A percentile compares a stretch with the other conserved stretches of the same genome.
These are phyloP conservation scores for Lolium multiflorum DNA, from an alignment of 176 grass and related monocot species.

Conservation along the genomic window DNA sequence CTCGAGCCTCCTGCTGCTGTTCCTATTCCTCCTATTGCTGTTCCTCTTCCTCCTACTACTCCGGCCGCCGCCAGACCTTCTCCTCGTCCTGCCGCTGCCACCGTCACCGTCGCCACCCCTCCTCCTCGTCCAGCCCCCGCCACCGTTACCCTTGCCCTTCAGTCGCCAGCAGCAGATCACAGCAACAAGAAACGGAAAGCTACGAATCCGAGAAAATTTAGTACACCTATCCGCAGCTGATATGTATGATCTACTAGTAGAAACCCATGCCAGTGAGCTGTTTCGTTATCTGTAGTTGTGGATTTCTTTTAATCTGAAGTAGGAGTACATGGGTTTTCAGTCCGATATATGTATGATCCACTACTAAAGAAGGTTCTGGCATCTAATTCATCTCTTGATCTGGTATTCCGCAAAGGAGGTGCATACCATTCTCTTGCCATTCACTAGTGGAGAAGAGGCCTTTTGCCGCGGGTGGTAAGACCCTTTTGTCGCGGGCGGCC, in stretches of 20 bases:
- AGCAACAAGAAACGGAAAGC: constrained; percentile 19
- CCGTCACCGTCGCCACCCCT: background rate
- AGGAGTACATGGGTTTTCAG: no score
- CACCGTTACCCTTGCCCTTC: background rate
- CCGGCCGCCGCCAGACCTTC: background rate
- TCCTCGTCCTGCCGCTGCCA: background rate
- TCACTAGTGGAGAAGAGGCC: no score
- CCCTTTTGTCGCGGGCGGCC: no score
- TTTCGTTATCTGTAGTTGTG: no score
- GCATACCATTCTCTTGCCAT: no score
- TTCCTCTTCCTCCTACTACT: background rate
- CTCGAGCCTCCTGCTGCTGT: background rate
- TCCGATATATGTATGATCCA: no score
- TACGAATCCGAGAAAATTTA: background rate
- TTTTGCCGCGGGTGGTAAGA: no score
- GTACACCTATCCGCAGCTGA: background rate
- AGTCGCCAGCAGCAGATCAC: background rate
- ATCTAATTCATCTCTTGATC: no score
- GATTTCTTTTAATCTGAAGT: no score
- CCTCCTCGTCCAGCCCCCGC: no score
- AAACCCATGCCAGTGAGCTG: background rate
- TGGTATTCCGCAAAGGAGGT: no score
- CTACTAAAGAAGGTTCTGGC: no score
- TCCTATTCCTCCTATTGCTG: background rate
- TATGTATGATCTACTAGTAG: background rate